Conservation (phyloP, 1,284 basidiomycete species). For the Peniophora sp. region DNA sequence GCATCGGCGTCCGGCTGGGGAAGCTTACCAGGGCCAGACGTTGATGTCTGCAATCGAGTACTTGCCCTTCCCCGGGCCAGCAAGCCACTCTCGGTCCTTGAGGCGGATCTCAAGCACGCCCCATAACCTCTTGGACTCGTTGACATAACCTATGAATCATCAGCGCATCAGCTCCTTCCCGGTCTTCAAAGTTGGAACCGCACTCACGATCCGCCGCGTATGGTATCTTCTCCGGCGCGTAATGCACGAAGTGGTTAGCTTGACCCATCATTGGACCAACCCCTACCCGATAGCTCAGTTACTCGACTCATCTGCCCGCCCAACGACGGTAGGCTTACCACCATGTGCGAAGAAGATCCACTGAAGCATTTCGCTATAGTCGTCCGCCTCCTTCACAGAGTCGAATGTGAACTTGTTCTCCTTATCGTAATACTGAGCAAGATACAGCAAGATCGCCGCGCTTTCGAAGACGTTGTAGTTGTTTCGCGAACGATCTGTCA, state of each 20-base stretch:
- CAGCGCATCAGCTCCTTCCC: neutral
- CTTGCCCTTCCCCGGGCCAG: conserved; percentile 56
- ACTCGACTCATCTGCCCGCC: neutral
- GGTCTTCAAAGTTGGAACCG: neutral
- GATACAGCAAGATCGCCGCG: conserved; percentile 46
- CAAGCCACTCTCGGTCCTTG: conserved; percentile 57
- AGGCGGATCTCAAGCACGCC: conserved; percentile 70
- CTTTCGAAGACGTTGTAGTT: conserved; percentile 49
- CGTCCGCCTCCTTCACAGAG: conserved; percentile 25
- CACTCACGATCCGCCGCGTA: conserved; percentile 52
- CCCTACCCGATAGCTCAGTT: neutral
- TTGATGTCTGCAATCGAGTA: conserved; percentile 67
- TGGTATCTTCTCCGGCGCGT: conserved; percentile 56
- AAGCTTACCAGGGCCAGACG: conserved; percentile 40
- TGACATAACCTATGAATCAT: conserved; percentile 46
- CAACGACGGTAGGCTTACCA: conserved; percentile 23
- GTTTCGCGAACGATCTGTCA: conserved; percentile 32
- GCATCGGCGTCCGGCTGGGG: neutral
- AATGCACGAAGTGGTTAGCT: conserved; percentile 48
- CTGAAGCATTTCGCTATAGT: conserved; percentile 55
- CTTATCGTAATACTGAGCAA: conserved; percentile 40
- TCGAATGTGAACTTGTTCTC: conserved; percentile 43
- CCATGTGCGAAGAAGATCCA: conserved; percentile 70
- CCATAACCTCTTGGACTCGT: conserved; percentile 75
- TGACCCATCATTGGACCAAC: neutral